Evolutionary conservation across 495 filamentous ascomycete species (phyloP).

Genomic region (Aspergillus baeticus): DNA sequence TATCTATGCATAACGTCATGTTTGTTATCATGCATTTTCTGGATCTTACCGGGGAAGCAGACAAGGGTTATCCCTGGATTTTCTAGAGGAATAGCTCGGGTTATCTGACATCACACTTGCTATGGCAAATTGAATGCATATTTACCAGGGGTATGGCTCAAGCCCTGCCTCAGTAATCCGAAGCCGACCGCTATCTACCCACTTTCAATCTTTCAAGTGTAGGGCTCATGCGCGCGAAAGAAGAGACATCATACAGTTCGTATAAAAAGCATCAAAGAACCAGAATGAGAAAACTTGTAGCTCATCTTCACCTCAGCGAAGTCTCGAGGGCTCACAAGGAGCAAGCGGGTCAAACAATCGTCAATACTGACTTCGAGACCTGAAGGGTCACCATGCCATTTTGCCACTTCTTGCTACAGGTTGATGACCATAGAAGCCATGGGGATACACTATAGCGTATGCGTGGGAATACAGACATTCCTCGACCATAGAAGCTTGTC

Average conservation of each 20-base stretch:
- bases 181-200: too few relatives aligned
- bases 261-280: not conserved
- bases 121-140: constrained; percentile 8
- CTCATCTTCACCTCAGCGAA: not conserved
- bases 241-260: not conserved
- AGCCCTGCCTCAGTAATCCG: too few relatives aligned
- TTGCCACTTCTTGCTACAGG: not conserved
- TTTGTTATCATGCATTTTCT: not conserved
- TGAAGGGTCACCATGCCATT: not conserved
- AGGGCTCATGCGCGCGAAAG: too few relatives aligned
- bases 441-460: not conserved
- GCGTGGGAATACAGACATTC: not conserved
- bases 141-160: not conserved
- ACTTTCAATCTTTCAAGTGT: too few relatives aligned
- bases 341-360: not conserved
- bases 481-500: not conserved
- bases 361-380: not conserved
- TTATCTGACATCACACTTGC: constrained; percentile 10
- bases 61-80: too few relatives aligned
- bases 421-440: not conserved
- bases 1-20: not conserved
- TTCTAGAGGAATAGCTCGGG: constrained; percentile 3
- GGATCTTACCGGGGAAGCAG: too few relatives aligned
- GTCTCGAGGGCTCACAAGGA: not conserved
- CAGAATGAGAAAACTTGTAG: constrained; percentile 1